phyloP scores from a whole-genome alignment of 2,329 filamentous ascomycete species.

The Xylariaceae sp. region DNA sequence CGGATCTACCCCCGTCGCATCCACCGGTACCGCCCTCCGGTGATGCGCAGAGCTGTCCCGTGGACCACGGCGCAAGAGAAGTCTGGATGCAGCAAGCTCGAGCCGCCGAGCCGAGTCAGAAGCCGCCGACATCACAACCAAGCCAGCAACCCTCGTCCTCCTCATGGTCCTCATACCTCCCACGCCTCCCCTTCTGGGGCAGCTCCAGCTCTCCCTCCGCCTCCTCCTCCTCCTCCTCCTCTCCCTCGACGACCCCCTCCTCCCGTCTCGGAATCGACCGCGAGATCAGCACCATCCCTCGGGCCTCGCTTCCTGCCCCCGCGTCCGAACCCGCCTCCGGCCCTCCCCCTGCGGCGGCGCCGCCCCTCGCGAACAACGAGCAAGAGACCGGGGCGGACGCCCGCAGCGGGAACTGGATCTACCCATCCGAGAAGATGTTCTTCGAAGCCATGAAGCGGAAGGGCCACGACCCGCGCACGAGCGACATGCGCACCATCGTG shows the following conservation, averaged over 20 bases:
- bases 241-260: too few relatives aligned
- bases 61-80: constrained; percentile 64
- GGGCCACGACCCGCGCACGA: constrained; percentile 63
- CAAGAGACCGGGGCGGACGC: constrained; percentile 68
- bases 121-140: constrained; percentile 26
- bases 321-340: constrained; percentile 16
- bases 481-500: constrained; percentile 87
- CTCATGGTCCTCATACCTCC: constrained; percentile 41
- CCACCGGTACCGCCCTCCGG: constrained; percentile 13
- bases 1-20: constrained; percentile 25
- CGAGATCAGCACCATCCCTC: constrained; percentile 75
- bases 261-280: constrained; percentile 58
- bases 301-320: constrained; percentile 43
- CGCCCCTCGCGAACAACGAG: constrained; percentile 61
- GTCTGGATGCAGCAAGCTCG: constrained; percentile 52
- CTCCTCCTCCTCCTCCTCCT: constrained; percentile 6
- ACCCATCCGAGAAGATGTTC: constrained; percentile 95
- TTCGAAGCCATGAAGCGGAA: constrained; percentile 96
- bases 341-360: constrained; percentile 3
- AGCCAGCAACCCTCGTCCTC: constrained; percentile 28
- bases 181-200: constrained; percentile 38
- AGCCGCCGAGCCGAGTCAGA: constrained; percentile 14
- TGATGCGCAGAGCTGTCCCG: constrained; percentile 50
- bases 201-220: constrained; percentile 11
- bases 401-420: constrained; percentile 85